phyloP scores from a whole-genome alignment of 768 basidiomycete genomes.

The Boletus sensibilis region DNA sequence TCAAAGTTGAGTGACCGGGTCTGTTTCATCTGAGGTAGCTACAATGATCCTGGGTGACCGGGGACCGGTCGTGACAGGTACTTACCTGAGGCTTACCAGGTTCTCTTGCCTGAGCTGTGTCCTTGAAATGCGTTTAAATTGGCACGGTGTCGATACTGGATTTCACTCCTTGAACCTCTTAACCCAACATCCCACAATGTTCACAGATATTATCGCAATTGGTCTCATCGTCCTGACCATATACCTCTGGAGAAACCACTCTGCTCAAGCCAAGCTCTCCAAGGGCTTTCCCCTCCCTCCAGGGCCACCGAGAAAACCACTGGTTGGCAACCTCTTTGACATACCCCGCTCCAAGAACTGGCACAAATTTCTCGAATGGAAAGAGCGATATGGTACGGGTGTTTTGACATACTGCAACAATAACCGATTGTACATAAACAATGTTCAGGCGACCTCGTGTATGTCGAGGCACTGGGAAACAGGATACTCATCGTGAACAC shows the following conservation, averaged over 20 bases:
- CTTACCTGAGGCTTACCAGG: too few relatives aligned
- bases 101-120: too few relatives aligned
- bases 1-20: too few relatives aligned
- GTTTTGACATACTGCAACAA: neutral
- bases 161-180: too few relatives aligned
- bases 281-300: constrained; percentile 8
- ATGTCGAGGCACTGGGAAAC: constrained; percentile 28
- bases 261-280: neutral
- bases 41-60: too few relatives aligned
- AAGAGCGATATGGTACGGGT: constrained; percentile 5
- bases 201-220: neutral
- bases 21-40: too few relatives aligned
- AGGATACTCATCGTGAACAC: constrained; percentile 32
- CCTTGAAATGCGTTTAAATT: too few relatives aligned
- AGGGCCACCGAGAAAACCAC: neutral
- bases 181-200: neutral
- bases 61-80: too few relatives aligned
- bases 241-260: constrained; percentile 1
- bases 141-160: too few relatives aligned
- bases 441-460: constrained; percentile 30
- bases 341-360: constrained; percentile 5
- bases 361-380: constrained; percentile 12
- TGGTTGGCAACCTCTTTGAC: constrained; percentile 10
- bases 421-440: neutral
- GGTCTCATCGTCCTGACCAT: neutral